Evolutionary conservation across 176 grass and related monocot species (phyloP).

Genomic region (Oryza rufipogon): DNA sequence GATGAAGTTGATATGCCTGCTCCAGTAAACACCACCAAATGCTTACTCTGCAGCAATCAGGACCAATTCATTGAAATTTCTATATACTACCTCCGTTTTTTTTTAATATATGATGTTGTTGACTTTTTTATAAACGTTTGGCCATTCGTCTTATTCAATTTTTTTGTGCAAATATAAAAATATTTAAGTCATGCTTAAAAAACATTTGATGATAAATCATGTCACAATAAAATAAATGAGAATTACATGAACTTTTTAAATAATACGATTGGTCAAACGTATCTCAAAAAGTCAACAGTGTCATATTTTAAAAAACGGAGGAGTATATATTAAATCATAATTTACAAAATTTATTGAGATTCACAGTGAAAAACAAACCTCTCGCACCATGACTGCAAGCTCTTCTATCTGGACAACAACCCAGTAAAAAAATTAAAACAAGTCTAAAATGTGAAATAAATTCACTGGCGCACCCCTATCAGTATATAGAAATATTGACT

Average conservation of each 20-base stretch:
- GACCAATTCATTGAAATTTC: conserved; percentile 7
- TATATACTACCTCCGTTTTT: neutral
- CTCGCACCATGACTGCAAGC: conserved; percentile 79
- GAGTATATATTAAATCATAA: conserved; percentile 21
- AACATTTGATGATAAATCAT: too few species aligned
- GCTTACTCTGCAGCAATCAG: conserved; percentile 83
- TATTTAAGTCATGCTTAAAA: too few species aligned
- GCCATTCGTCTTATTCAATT: too few species aligned
- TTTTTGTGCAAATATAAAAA: too few species aligned
- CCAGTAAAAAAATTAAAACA: conserved; percentile 24
- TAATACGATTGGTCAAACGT: too few species aligned
- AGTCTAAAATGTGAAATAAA: conserved; percentile 13
- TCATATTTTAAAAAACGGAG: too few species aligned
- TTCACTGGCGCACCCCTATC: neutral
- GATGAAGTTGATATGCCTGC: conserved; percentile 98
- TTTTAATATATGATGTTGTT: too few species aligned
- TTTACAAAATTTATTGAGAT: conserved; percentile 7
- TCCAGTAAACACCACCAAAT: conserved; percentile 95
- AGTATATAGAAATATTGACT: neutral
- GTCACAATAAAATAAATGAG: too few species aligned
- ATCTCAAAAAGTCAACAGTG: too few species aligned
- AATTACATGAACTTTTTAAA: too few species aligned
- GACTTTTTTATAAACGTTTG: too few species aligned
- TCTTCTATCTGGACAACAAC: conserved; percentile 83
- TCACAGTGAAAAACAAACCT: conserved; percentile 47